Conservation (phyloP, 306 rosid genomes). For the Comarum palustre region DNA sequence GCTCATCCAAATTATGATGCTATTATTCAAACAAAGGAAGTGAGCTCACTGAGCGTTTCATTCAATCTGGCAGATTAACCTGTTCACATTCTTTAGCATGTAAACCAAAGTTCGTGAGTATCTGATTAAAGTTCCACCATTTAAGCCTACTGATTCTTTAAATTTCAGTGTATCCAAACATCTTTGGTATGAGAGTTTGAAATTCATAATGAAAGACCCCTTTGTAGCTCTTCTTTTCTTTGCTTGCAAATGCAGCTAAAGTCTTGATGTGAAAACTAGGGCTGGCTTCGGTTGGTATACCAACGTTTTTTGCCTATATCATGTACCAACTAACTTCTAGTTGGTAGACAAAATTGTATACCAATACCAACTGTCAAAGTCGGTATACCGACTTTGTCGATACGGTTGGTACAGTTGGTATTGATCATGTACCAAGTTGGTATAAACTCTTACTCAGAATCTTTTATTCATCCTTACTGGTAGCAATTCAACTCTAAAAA, state of each 20-base stretch:
- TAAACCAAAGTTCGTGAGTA: background rate
- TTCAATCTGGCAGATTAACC: background rate
- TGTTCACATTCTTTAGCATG: background rate
- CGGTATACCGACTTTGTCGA: too few species aligned
- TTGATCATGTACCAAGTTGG: too few species aligned
- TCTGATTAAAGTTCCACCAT: slow-evolving; percentile 2
- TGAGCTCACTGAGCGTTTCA: background rate
- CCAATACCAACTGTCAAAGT: too few species aligned
- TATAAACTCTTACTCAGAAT: too few species aligned
- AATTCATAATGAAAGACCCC: background rate
- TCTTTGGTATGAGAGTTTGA: background rate
- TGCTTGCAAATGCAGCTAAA: background rate
- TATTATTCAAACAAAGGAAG: background rate
- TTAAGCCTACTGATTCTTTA: background rate
- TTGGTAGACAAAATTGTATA: too few species aligned
- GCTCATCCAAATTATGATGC: slow-evolving; percentile 55
- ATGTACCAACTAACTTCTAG: too few species aligned
- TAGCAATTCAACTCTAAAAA: too few species aligned
- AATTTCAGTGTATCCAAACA: background rate
- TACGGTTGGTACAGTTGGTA: too few species aligned
- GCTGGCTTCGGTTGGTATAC: too few species aligned
- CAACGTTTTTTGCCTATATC: too few species aligned
- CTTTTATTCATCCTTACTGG: too few species aligned
- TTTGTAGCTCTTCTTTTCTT: background rate
- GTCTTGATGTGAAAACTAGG: background rate